A percentile compares a stretch with the other conserved stretches of the same genome.
These are phyloP conservation scores for Pleurozium schreberi DNA, from an alignment of 225 moss, liverwort and hornwort genomes.

Conservation along the genomic window DNA sequence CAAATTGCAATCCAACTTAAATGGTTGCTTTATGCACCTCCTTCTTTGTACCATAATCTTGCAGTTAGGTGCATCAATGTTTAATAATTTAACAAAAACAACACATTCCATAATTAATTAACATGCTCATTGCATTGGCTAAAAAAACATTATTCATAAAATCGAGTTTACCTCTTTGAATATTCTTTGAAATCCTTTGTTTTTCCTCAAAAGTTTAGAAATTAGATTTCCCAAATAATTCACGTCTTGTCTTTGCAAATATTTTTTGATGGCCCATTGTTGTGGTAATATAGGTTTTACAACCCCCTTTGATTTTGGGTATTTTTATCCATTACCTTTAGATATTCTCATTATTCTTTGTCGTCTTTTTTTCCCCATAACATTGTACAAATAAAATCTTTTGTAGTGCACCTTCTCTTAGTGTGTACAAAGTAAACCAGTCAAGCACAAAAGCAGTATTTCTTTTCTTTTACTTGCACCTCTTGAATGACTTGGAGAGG, in stretches of 20 bases:
- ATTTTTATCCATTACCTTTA: not conserved
- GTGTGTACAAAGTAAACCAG: no score
- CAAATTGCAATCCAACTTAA: not conserved
- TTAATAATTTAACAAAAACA: not conserved
- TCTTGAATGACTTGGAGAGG: no score
- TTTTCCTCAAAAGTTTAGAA: not conserved
- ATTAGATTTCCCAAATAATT: not conserved
- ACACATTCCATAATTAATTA: not conserved
- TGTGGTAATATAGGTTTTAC: not conserved
- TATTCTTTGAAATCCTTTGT: not conserved
- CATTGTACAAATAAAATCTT: no score
- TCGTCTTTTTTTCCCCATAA: not conserved
- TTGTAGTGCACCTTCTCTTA: no score
- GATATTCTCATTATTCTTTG: not conserved
- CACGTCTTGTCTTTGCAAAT: not conserved
- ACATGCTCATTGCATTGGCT: not conserved
- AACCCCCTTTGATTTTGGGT: not conserved
- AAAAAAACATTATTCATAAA: not conserved
- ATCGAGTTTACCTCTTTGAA: not conserved
- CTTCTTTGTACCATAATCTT: not conserved
- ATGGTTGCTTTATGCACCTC: not conserved
- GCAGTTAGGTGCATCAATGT: not conserved
- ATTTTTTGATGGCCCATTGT: no score
- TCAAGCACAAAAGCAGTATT: no score
- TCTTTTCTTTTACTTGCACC: no score